A percentile compares a stretch with the other conserved stretches of the same genome.
Evolutionary conservation across 345 rosid species (phyloP).

Genomic region (Citrus trifoliata): DNA sequence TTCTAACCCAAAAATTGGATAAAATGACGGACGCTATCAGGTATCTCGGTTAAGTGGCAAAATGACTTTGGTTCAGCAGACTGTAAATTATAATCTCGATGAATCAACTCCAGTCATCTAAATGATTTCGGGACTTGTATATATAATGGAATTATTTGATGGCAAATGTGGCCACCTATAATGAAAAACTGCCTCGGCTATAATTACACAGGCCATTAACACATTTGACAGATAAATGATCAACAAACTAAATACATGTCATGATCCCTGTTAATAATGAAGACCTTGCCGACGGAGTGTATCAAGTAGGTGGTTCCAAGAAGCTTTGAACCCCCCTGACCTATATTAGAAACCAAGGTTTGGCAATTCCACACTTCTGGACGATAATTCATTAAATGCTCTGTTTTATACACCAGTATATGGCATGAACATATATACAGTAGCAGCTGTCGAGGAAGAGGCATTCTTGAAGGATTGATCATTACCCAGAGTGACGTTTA

Average conservation of each 20-base stretch:
- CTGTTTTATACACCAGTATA: too few relatives aligned
- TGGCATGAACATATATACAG: too few relatives aligned
- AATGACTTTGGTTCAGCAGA: not conserved
- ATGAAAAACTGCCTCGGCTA: not conserved
- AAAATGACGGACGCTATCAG: too few relatives aligned
- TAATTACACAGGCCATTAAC: not conserved
- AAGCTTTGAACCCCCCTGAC: not conserved
- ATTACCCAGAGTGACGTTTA: conserved; percentile 22
- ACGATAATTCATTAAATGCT: not conserved
- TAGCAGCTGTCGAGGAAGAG: not conserved
- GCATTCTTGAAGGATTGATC: not conserved
- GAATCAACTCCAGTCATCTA: not conserved
- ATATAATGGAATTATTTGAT: not conserved
- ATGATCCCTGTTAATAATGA: not conserved
- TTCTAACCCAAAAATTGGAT: too few relatives aligned
- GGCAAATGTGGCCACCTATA: not conserved
- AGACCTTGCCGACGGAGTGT: not conserved
- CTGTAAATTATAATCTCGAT: not conserved
- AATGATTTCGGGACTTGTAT: not conserved
- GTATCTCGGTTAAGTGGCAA: not conserved
- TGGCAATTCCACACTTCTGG: not conserved
- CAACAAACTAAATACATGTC: not conserved
- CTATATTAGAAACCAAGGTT: too few relatives aligned
- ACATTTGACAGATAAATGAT: not conserved
- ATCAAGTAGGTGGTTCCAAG: not conserved